Evolutionary conservation across 768 basidiomycete species (phyloP), one percentile per base, ranked within the genome.

Genomic region (Sarcomyxa edulis): DNA sequence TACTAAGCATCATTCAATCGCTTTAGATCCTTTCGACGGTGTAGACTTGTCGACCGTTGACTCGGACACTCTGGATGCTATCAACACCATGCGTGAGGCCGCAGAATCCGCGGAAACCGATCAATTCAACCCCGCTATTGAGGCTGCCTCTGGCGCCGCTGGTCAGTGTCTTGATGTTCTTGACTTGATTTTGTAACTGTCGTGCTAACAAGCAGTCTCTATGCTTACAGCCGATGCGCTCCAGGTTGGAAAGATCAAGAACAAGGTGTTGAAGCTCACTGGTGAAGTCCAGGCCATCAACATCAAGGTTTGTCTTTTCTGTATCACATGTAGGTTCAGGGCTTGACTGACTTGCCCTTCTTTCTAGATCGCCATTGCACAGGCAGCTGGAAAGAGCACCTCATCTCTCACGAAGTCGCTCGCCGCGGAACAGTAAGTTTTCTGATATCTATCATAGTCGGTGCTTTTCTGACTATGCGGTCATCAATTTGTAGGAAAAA

Each of bases 251-350:
- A 66, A 66, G 57, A 66, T 59, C 45, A 60, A 68, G 64, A 68
- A 68, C 59, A 68, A 68, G 55, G 66, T 68, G 14, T 47, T 68
- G 19, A 68, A 68, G 52, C 54, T 68, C 37, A 64, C 63, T 36
- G 65, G 58, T 14, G 54, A 57, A 37, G 50, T 55, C 18, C 61
- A 64, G 47, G 54, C 46, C 27, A 42, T 60, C 19, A 55, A 60
- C 46, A 64, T 62, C 51, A 56, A 61, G 55, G 58, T 58, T 24
- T n/a, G 34, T 43, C 18, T 5, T 9, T 32, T 25, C n/a, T 29
- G 7, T 22, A 16, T n/a, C 14, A 3, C 6, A 4, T 27, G 9
- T 10, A 29, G 33, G 11, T 31, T 35, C 14, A 4, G 11, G 23
- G n/a, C 23, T 9, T n/a, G n/a, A n/a, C n/a, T n/a, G n/a, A 12